These are phyloP conservation scores for Trichoderma sp. DNA, from an alignment of 2,329 filamentous ascomycete genomes.

Conservation along the genomic window DNA sequence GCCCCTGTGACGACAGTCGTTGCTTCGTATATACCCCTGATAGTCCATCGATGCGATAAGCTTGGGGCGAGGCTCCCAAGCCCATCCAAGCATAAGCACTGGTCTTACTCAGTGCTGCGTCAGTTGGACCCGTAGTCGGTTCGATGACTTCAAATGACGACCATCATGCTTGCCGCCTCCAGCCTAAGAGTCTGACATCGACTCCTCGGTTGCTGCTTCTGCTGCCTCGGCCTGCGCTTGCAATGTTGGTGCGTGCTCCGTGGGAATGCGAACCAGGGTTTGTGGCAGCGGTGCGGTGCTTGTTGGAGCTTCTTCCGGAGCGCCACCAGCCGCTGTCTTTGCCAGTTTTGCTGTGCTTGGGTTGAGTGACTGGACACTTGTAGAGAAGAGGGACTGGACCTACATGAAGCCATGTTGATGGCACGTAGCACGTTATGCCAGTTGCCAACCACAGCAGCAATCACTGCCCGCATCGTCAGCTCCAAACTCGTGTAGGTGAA, in stretches of 20 bases:
- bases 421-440: constrained; percentile 86
- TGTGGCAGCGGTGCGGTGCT: constrained; percentile 66
- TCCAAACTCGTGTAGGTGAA: neutral
- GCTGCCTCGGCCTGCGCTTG: constrained; percentile 62
- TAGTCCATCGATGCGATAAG: neutral
- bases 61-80: neutral
- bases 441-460: constrained; percentile 81
- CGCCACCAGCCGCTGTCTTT: constrained; percentile 53
- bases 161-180: neutral
- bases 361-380: neutral
- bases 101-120: neutral
- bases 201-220: constrained; percentile 48
- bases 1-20: neutral
- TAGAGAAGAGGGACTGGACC: constrained; percentile 38
- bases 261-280: constrained; percentile 82
- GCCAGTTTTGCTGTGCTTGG: constrained; percentile 65
- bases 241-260: constrained; percentile 69
- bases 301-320: constrained; percentile 43
- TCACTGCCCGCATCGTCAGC: constrained; percentile 50
- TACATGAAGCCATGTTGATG: constrained; percentile 85
- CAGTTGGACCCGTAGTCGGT: neutral
- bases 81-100: neutral
- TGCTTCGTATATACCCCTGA: neutral
- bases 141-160: neutral
- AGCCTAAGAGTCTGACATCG: constrained; percentile 4